phyloP scores from a whole-genome alignment of 2,329 filamentous ascomycete genomes.

The Hypoxylon sp. region DNA sequence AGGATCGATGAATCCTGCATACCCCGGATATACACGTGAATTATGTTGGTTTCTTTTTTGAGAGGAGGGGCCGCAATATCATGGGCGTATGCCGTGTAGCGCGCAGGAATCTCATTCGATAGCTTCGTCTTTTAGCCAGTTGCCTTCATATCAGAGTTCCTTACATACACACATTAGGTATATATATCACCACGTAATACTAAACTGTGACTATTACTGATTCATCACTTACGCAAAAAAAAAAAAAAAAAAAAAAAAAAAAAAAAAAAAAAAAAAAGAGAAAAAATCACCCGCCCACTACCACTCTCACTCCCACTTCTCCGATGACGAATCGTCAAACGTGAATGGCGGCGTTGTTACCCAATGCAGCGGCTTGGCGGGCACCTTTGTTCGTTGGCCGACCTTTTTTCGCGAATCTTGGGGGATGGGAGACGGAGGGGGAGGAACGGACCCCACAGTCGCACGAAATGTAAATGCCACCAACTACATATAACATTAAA shows the following conservation, averaged over 20 bases:
- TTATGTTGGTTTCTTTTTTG: slow-evolving; percentile 2
- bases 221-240: too few relatives aligned
- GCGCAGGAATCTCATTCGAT: slow-evolving; percentile 35
- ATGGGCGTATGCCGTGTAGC: background rate
- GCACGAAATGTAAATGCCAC: slow-evolving; percentile 9
- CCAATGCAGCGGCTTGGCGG: slow-evolving; percentile 35
- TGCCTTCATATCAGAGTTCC: slow-evolving; percentile 4
- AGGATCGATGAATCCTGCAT: slow-evolving; percentile 28
- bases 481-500: background rate
- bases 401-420: slow-evolving; percentile 5
- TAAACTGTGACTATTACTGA: background rate
- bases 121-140: slow-evolving; percentile 25
- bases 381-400: slow-evolving; percentile 2
- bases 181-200: background rate
- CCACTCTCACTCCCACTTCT: slow-evolving; percentile 1
- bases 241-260: too few relatives aligned
- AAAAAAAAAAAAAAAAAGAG: too few relatives aligned
- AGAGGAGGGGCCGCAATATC: slow-evolving; percentile 32
- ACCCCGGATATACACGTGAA: slow-evolving; percentile 39
- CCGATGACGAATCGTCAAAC: slow-evolving; percentile 32
- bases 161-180: background rate
- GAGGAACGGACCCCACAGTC: slow-evolving; percentile 20
- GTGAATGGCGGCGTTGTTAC: slow-evolving; percentile 37
- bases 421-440: too few relatives aligned
- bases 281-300: background rate